Conservation (phyloP, 2,329 filamentous ascomycete species). For the Alternaria panax region DNA sequence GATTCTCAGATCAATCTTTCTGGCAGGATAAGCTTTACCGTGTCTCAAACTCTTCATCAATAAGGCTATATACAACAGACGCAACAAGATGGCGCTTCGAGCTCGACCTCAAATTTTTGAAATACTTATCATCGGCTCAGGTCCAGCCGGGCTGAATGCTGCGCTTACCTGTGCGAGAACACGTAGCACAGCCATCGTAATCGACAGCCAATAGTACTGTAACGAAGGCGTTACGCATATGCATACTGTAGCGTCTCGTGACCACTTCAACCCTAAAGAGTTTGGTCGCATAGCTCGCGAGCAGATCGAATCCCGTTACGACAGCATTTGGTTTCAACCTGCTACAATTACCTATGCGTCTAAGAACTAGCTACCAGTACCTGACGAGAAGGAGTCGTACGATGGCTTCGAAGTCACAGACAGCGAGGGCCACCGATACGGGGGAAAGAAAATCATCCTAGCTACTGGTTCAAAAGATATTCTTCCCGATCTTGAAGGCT, state of each 20-base stretch:
- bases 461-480: slow-evolving; percentile 63
- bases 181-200: slow-evolving; percentile 52
- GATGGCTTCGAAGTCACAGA: slow-evolving; percentile 54
- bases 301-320: slow-evolving; percentile 49
- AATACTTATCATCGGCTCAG: slow-evolving; percentile 49
- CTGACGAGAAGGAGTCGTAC: slow-evolving; percentile 25
- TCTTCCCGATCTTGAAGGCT: slow-evolving; percentile 61
- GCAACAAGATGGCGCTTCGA: slow-evolving; percentile 6
- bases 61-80: background rate
- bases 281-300: slow-evolving; percentile 44
- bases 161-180: slow-evolving; percentile 52
- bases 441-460: slow-evolving; percentile 63
- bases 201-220: slow-evolving; percentile 54
- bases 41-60: background rate
- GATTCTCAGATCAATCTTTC: background rate
- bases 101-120: slow-evolving; percentile 24
- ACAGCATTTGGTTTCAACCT: slow-evolving; percentile 44
- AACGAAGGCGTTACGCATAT: slow-evolving; percentile 55
- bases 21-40: background rate
- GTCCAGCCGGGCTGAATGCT: slow-evolving; percentile 56
- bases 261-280: slow-evolving; percentile 36
- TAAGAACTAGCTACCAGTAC: slow-evolving; percentile 28
- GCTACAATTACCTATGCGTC: slow-evolving; percentile 30
- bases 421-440: slow-evolving; percentile 52
- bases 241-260: slow-evolving; percentile 50